A percentile compares a stretch with the other conserved stretches of the same genome.
phyloP scores from a whole-genome alignment of 192 early-diverging fungal genomes.

The Coemansia brasiliensis region DNA sequence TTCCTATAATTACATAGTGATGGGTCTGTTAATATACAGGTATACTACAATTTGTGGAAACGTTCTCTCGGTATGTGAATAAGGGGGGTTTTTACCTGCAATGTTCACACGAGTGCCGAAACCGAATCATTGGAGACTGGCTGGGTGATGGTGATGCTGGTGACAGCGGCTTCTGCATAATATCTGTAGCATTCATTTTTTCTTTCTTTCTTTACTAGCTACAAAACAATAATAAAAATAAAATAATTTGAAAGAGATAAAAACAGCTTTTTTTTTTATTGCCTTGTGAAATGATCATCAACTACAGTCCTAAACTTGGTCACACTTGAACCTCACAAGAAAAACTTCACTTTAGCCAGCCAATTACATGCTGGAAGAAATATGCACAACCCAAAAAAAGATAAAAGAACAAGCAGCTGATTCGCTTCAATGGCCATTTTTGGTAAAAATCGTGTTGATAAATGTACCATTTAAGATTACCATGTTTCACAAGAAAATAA shows the following conservation, averaged over 20 bases:
- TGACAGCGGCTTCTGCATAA: conserved; percentile 11
- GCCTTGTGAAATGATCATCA: background rate
- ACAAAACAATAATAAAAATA: background rate
- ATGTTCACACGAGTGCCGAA: conserved; percentile 53
- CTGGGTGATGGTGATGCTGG: conserved; percentile 11
- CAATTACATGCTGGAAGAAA: no score
- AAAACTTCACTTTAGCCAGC: background rate
- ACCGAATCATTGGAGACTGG: conserved; percentile 26
- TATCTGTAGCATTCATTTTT: conserved; percentile 5
- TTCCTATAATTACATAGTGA: conserved; percentile 24
- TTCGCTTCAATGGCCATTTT: no score
- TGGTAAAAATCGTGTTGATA: no score
- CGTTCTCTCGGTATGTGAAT: background rate
- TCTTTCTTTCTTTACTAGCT: background rate
- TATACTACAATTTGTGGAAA: background rate
- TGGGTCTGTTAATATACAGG: no score
- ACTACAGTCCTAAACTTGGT: background rate
- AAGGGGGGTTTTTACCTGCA: conserved; percentile 33
- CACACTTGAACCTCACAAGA: background rate
- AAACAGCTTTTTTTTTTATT: background rate
- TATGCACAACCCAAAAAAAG: no score
- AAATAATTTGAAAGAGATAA: background rate
- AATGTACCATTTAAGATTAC: no score
- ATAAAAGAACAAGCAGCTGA: no score
- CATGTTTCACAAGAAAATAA: background rate